A percentile compares a stretch with the other conserved stretches of the same genome.
Conservation (phyloP, 345 rosid species). For the Hypericum perforatum region DNA sequence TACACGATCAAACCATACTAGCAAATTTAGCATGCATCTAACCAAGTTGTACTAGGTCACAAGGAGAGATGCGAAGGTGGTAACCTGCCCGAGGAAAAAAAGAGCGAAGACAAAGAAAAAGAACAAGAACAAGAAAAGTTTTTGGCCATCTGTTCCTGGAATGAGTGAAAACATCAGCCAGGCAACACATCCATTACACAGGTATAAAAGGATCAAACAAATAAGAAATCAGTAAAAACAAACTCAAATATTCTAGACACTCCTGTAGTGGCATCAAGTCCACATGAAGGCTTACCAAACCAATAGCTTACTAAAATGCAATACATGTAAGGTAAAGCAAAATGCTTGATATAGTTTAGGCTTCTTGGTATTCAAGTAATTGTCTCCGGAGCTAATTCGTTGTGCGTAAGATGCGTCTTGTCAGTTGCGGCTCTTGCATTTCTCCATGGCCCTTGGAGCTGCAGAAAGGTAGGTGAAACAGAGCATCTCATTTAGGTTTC, state of each 20-base stretch:
- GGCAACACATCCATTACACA: constrained; percentile 33
- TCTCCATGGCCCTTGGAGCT: constrained; percentile 48
- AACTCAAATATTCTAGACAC: constrained; percentile 13
- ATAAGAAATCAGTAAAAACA: constrained; percentile 12
- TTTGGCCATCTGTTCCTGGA: neutral
- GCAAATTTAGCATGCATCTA: too few species aligned
- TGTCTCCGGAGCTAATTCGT: constrained; percentile 6
- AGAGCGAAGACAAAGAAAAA: too few species aligned
- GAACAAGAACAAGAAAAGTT: too few species aligned
- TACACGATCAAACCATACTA: too few species aligned
- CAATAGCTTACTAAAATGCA: constrained; percentile 18
- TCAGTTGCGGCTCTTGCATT: constrained; percentile 33
- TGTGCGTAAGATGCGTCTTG: neutral
- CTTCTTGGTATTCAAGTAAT: constrained; percentile 7
- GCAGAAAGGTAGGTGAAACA: constrained; percentile 14
- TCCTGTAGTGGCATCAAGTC: constrained; percentile 14
- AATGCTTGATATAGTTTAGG: constrained; percentile 12
- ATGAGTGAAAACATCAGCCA: constrained; percentile 10
- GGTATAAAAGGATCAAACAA: constrained; percentile 1
- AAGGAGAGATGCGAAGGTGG: too few species aligned
- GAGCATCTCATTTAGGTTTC: too few species aligned
- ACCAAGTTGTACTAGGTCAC: too few species aligned
- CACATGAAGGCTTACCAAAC: constrained; percentile 10
- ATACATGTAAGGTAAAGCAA: constrained; percentile 14
- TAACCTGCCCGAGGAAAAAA: too few species aligned